Evolutionary conservation across 768 basidiomycete genomes (phyloP).

Genomic region (Tubosaeta sp.): DNA sequence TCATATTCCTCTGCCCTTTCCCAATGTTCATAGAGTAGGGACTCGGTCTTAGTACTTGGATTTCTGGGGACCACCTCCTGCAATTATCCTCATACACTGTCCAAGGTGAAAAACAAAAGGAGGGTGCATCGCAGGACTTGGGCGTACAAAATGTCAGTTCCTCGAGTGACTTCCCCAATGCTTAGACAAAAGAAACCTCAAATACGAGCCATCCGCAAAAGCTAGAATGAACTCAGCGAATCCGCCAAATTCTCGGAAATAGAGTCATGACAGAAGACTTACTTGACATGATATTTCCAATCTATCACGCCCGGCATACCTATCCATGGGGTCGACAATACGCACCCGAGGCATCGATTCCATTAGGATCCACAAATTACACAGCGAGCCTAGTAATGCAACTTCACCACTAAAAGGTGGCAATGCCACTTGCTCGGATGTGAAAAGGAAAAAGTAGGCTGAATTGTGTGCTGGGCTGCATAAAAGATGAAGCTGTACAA

Average conservation of each 20-base stretch:
- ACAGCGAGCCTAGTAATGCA: background rate
- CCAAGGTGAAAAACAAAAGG: background rate
- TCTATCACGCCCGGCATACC: background rate
- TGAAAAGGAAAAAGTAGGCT: background rate
- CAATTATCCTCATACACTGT: background rate
- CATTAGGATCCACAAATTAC: background rate
- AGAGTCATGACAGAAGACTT: background rate
- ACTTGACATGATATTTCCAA: background rate
- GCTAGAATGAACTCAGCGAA: background rate
- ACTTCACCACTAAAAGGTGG: background rate
- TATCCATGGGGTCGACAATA: no score
- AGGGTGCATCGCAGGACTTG: background rate
- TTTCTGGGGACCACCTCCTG: background rate
- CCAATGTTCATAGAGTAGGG: background rate
- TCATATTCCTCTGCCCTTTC: background rate
- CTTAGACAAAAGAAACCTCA: background rate
- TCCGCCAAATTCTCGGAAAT: no score
- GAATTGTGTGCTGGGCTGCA: background rate
- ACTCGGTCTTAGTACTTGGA: background rate
- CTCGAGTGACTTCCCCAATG: background rate
- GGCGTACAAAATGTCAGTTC: background rate
- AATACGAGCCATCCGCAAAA: background rate
- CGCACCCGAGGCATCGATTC: background rate
- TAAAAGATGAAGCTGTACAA: background rate
- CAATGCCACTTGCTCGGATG: background rate